Evolutionary conservation across 495 filamentous ascomycete species (phyloP), one percentile per base, ranked within the genome.

Genomic region (Trypethelium eluteriae): DNA sequence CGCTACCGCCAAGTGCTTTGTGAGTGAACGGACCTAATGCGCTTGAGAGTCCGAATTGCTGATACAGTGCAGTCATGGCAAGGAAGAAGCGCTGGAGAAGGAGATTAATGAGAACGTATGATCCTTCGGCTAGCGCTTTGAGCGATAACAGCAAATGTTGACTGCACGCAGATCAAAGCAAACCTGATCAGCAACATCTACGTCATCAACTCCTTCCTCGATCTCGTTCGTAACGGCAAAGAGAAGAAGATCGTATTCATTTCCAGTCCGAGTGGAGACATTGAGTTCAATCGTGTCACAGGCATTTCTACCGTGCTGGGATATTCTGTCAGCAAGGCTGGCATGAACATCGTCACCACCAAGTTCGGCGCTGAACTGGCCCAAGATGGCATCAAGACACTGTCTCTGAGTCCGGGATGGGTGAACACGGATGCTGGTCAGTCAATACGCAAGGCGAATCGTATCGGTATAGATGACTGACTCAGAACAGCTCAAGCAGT

Each of bases 171-270:
- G 68, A 59, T 70, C 64, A 69, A 69, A 39, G 44, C 34, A 41
- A 67, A 67, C 50, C 36, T 70, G 9, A 18, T 70, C n/a, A 67
- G 66, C 65, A 56, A 56, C 59, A 62, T 70, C 68, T 65, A 64
- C 62, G 44, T 41, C 68, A 70, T 70, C 41, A 67, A 65, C 41
- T 57, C 68, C 56, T 68, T 70, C 68, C 68, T 70, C 66, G 16
- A 57, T 35, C 68, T 70, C 65, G 16, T 70, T 62, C 68, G 68
- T 62, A 69, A 67, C 14, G 68, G 68, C 57, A 39, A n/a, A 62
- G 68, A 67, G 59, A 69, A 69, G 64, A 69, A 69, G 68, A 63
- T 69, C 11, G 41, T 69, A 12, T 69, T 66, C 57, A 67, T 66
- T 46, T 64, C 62, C 62, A 53, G 62, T 65, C 18, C 53, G 2